These are phyloP conservation scores for Pterulicium gracile DNA, from an alignment of 1,284 basidiomycete genomes.

Conservation along the genomic window DNA sequence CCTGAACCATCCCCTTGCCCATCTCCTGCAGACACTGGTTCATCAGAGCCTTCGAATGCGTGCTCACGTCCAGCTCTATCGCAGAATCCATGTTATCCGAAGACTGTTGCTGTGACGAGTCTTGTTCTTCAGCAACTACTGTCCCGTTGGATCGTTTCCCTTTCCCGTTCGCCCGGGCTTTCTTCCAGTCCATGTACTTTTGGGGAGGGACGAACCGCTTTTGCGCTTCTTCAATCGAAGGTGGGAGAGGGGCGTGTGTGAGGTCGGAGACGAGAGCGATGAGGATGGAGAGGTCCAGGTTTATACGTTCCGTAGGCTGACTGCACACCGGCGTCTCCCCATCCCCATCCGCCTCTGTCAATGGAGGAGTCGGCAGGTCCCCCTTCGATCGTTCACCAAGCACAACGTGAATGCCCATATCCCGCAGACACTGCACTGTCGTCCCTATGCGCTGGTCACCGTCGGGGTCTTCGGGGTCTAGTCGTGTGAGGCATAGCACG, in stretches of 20 bases:
- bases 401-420: constrained; percentile 56
- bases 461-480: constrained; percentile 34
- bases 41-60: constrained; percentile 52
- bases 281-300: constrained; percentile 72
- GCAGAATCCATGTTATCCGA: constrained; percentile 19
- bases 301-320: constrained; percentile 48
- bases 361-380: constrained; percentile 14
- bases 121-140: constrained; percentile 3
- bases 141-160: constrained; percentile 5
- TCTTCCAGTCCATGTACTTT: constrained; percentile 49
- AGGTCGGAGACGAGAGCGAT: constrained; percentile 79
- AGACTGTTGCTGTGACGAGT: constrained; percentile 16
- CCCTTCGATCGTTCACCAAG: constrained; percentile 45
- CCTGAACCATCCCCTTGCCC: constrained; percentile 50
- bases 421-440: constrained; percentile 43
- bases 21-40: constrained; percentile 68
- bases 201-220: constrained; percentile 48
- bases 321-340: constrained; percentile 16
- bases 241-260: constrained; percentile 61
- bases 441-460: constrained; percentile 49
- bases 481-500: constrained; percentile 58
- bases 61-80: constrained; percentile 25
- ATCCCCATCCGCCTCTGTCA: no score
- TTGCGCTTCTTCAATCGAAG: constrained; percentile 43
- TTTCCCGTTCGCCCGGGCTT: constrained; percentile 16